phyloP scores from a whole-genome alignment of 2,329 filamentous ascomycete genomes.

The Juglanconis sp. region DNA sequence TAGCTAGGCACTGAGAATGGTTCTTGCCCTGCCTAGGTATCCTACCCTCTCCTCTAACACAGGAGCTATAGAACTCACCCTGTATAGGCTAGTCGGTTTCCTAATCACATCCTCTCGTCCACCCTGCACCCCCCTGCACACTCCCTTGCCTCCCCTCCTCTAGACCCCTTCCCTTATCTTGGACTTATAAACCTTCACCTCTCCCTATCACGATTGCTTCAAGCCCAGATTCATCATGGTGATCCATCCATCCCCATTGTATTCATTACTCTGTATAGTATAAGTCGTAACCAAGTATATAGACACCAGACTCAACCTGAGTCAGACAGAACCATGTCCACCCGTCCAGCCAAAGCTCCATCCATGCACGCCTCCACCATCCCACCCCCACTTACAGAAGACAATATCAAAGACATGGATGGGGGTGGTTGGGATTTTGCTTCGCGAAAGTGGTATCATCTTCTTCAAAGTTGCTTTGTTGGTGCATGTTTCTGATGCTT shows the following conservation, averaged over 20 bases:
- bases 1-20: too few species aligned
- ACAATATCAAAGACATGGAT: neutral
- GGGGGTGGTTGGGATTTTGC: neutral
- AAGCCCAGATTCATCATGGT: too few species aligned
- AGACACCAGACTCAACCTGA: neutral
- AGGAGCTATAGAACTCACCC: too few species aligned
- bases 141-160: too few species aligned
- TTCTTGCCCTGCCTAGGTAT: too few species aligned
- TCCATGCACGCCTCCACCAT: neutral
- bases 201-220: too few species aligned
- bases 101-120: too few species aligned
- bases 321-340: neutral
- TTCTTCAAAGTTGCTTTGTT: neutral
- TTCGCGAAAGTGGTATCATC: neutral
- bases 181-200: too few species aligned
- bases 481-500: neutral
- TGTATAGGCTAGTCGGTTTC: too few species aligned
- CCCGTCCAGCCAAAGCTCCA: neutral
- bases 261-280: constrained; percentile 1
- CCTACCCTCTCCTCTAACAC: too few species aligned
- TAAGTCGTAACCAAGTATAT: neutral
- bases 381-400: neutral
- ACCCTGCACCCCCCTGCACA: too few species aligned
- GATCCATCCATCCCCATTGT: neutral
- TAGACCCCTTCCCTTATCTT: too few species aligned